Conservation (phyloP, 2,329 filamentous ascomycete species). For the Dothistroma septosporum region DNA sequence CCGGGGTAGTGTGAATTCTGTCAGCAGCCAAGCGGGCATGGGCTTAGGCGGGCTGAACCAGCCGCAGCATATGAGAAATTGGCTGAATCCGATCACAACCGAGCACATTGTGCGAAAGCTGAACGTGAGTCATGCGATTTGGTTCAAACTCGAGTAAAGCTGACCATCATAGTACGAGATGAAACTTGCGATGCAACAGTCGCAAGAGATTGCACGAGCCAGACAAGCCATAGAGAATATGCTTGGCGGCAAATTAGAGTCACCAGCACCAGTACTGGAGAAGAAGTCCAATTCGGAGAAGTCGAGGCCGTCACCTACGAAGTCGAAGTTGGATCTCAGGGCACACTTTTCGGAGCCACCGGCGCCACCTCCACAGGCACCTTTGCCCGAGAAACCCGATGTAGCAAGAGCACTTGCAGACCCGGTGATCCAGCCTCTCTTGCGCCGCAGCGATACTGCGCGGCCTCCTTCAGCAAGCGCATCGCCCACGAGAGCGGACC, state of each 20-base stretch:
- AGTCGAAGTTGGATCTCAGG: conserved; percentile 69
- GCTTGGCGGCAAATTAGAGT: conserved; percentile 62
- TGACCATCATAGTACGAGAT: conserved; percentile 67
- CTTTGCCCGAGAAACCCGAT: conserved; percentile 89
- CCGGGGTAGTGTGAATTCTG: conserved; percentile 57
- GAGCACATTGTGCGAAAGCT: conserved; percentile 90
- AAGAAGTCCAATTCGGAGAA: conserved; percentile 45
- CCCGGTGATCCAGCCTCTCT: conserved; percentile 52
- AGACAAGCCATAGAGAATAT: conserved; percentile 75
- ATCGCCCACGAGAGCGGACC: conserved; percentile 58
- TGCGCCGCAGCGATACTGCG: conserved; percentile 74
- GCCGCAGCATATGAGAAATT: conserved; percentile 74
- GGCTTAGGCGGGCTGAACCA: conserved; percentile 60
- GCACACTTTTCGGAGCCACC: conserved; percentile 88
- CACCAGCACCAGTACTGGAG: conserved; percentile 38
- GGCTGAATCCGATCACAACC: conserved; percentile 83
- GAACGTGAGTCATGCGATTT: conserved; percentile 56
- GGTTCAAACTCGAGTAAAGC: conserved; percentile 26
- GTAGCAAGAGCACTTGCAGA: conserved; percentile 49
- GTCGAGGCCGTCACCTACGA: conserved; percentile 46
- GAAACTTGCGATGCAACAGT: conserved; percentile 81
- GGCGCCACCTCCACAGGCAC: conserved; percentile 87
- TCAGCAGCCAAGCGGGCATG: conserved; percentile 44
- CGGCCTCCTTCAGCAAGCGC: conserved; percentile 54
- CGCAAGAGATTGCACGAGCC: conserved; percentile 77